Conservation (phyloP, 805 yeast species). For the Nakazawaea wickerhamii region DNA sequence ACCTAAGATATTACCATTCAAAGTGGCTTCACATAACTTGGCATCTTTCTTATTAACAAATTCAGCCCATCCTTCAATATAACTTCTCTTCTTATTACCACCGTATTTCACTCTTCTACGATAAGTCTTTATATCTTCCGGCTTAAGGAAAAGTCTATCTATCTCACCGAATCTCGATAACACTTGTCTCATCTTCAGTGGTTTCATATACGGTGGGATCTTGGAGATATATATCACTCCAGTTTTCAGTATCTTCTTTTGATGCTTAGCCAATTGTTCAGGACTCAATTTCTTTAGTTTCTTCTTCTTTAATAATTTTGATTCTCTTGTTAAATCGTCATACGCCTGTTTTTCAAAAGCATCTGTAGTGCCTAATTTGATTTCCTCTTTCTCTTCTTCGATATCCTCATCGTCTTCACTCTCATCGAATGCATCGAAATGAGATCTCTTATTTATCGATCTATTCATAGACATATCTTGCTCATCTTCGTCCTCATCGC, state of each 20-base stretch:
- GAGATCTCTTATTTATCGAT: conserved; percentile 7
- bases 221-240: conserved; percentile 92
- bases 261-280: conserved; percentile 47
- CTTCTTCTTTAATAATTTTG: conserved; percentile 24
- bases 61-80: conserved; percentile 97
- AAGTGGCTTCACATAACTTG: conserved; percentile 75
- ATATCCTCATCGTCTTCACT: conserved; percentile 18
- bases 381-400: conserved; percentile 17
- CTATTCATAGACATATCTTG: conserved; percentile 12
- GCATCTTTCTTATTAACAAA: conserved; percentile 81
- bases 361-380: conserved; percentile 11
- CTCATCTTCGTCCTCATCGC: conserved; percentile 14
- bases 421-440: conserved; percentile 14
- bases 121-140: conserved; percentile 67
- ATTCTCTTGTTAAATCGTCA: conserved; percentile 24
- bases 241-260: conserved; percentile 55
- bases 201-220: conserved; percentile 97
- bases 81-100: conserved; percentile 85
- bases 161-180: conserved; percentile 78
- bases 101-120: conserved; percentile 74
- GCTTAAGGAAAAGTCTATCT: conserved; percentile 82
- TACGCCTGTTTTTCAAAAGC: conserved; percentile 12
- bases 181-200: conserved; percentile 80
- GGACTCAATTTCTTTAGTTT: conserved; percentile 51
- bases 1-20: conserved; percentile 86